Evolutionary conservation across 176 grass and related monocot genomes (phyloP).

Genomic region (Oryza rufipogon): DNA sequence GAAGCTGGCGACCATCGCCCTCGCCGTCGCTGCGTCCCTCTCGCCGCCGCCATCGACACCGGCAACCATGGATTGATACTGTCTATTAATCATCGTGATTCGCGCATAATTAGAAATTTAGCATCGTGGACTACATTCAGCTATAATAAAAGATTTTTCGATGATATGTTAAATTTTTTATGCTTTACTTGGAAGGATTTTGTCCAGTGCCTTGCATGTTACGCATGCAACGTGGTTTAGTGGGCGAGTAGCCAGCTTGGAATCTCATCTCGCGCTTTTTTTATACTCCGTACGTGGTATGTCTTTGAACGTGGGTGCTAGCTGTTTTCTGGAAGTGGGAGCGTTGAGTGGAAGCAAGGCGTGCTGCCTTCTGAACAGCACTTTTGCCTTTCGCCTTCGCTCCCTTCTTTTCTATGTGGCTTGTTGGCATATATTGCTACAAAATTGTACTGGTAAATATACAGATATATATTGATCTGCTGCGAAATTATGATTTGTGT

Average conservation of each 20-base stretch:
- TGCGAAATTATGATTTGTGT: neutral
- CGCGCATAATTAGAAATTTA: neutral
- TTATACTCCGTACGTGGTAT: neutral
- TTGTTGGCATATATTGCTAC: neutral
- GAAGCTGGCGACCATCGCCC: conserved; percentile 59
- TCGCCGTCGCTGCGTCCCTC: conserved; percentile 49
- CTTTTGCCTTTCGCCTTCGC: conserved; percentile 32
- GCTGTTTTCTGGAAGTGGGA: conserved; percentile 23
- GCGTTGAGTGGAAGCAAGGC: conserved; percentile 58
- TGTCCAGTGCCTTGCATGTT: conserved; percentile 43
- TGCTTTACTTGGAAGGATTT: conserved; percentile 20
- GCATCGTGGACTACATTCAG: neutral
- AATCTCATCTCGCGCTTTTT: conserved; percentile 27
- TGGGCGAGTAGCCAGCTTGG: conserved; percentile 42
- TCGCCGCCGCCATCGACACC: neutral
- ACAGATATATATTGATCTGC: neutral
- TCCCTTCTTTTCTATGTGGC: neutral
- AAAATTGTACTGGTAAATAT: neutral
- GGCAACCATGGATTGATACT: neutral
- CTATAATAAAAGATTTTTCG: neutral
- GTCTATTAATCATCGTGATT: too few relatives aligned
- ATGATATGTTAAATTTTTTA: neutral
- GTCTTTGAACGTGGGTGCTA: conserved; percentile 45
- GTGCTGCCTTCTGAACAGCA: conserved; percentile 44
- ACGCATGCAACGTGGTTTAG: conserved; percentile 34